Evolutionary conservation across 805 yeast species (phyloP).

Genomic region (Sungouiella thailandica): DNA sequence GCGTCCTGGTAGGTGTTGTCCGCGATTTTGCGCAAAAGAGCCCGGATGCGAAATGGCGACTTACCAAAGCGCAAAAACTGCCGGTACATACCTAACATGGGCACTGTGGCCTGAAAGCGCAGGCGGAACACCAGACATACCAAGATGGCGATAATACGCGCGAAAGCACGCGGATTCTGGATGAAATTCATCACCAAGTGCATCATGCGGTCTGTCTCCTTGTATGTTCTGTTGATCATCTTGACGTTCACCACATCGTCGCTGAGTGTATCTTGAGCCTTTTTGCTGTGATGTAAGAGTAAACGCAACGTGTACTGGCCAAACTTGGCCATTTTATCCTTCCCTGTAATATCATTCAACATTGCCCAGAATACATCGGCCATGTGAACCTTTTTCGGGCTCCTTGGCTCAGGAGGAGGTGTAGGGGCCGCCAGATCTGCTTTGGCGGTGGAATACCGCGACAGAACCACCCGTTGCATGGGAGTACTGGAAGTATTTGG

Average conservation of each 20-base stretch:
- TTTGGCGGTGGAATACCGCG: neutral
- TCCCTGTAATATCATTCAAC: constrained; percentile 56
- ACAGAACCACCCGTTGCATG: neutral
- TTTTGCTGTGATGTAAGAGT: constrained; percentile 42
- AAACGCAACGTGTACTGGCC: constrained; percentile 56
- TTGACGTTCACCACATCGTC: constrained; percentile 30
- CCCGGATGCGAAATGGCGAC: constrained; percentile 53
- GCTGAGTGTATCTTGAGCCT: constrained; percentile 29
- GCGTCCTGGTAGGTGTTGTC: constrained; percentile 10
- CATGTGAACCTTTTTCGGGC: constrained; percentile 9
- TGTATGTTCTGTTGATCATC: constrained; percentile 26
- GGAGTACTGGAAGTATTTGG: neutral
- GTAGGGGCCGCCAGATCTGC: constrained; percentile 9
- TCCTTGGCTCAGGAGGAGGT: constrained; percentile 1
- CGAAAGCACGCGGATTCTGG: constrained; percentile 33
- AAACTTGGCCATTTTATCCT: constrained; percentile 66
- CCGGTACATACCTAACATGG: constrained; percentile 52
- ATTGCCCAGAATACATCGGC: constrained; percentile 49
- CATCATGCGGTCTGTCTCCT: constrained; percentile 26
- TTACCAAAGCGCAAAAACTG: constrained; percentile 68
- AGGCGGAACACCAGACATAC: constrained; percentile 36
- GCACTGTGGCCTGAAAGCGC: constrained; percentile 40
- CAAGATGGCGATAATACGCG: constrained; percentile 29
- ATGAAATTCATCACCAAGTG: constrained; percentile 31
- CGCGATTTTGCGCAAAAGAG: constrained; percentile 26